Evolutionary conservation across 148 eudicot species (phyloP).

Genomic region (Drosera capensis): DNA sequence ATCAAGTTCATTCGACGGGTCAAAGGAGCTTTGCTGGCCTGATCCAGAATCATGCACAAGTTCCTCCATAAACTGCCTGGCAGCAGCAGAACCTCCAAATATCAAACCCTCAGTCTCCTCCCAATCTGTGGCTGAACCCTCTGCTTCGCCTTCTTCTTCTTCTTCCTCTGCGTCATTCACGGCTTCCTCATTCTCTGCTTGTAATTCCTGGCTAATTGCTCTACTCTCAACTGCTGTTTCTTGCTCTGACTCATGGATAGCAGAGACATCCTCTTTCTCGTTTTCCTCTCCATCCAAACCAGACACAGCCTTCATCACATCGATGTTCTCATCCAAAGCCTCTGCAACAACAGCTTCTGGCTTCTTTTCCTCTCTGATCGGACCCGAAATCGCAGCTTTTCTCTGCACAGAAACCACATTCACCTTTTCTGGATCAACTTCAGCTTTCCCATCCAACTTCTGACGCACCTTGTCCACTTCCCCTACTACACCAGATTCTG

Average conservation of each 20-base stretch:
- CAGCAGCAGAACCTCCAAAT: conserved; percentile 53
- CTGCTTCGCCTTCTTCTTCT: conserved; percentile 19
- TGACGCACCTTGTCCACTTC: too few relatives aligned
- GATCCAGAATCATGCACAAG: conserved; percentile 30
- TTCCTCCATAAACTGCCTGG: conserved; percentile 58
- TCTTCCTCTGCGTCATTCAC: conserved; percentile 9
- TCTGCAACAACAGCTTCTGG: conserved; percentile 5
- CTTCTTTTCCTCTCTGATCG: conserved; percentile 4
- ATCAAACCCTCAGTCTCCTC: conserved; percentile 55
- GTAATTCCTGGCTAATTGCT: conserved; percentile 1
- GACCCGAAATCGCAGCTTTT: conserved; percentile 6
- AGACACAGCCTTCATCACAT: conserved; percentile 8
- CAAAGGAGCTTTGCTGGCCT: conserved; percentile 18
- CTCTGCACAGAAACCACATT: neutral
- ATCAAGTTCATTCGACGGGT: conserved; percentile 33
- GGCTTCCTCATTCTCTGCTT: conserved; percentile 8
- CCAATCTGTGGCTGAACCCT: conserved; percentile 39
- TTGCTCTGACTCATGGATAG: conserved; percentile 3
- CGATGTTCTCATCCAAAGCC: conserved; percentile 8
- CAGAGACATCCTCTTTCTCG: conserved; percentile 8
- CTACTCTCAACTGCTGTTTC: neutral
- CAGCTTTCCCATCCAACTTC: too few relatives aligned
- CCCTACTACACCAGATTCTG: conserved; percentile 5
- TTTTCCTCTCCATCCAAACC: conserved; percentile 11
- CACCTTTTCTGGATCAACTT: neutral